Evolutionary conservation across 345 rosid genomes (phyloP), one percentile per base, ranked within the genome.

Genomic region (Firmiana major): DNA sequence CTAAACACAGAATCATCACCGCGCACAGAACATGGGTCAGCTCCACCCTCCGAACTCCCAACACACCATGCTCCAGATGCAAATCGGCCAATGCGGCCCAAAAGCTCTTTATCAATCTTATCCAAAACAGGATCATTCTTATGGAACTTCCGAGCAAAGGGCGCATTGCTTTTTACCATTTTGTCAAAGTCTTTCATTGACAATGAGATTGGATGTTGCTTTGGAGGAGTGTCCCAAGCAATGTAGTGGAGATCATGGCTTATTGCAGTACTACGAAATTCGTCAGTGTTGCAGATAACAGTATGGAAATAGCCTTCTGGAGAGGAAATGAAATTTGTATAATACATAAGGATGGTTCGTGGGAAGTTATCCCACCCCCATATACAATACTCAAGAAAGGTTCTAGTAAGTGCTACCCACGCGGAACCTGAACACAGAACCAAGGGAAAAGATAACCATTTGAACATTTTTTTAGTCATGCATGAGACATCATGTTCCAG

Each of bases 291-390:
- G 88, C 98, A 94, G 36, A 92, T 86, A 74, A 94, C 91, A 11
- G 98, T 92, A 77, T 94, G 98, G 81, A 94, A 94, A 79, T 94
- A 94, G 24, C 98, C 98, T 89, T 94, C 98, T 2, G 98, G 98
- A 22, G 98, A 94, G 73, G 97, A 94, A 8, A 94, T 73, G 49
- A 94, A 94, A 76, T 94, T 94, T 10, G 97, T 87, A 77, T 94
- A 94, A 78, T 94, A 94, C 98, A 94, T 88, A 48, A 94, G 86
- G 79, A 89, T 79, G 12, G 96, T 92, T 71, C 98, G 85, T 0
- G 98, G 98, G 76, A 90, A 86, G 74, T 90, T 94, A 64, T 92
- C 95, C 97, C 95, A 91, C 66, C 97, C 95, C 93, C 94, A 90
- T 74, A 94, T 90, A 76, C 93, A 89, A 78, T 94, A 92, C 81